Percentiles rank a stretch among this genome's conserved stretches.
Conservation (phyloP, 768 basidiomycete species). For the Mrakia frigida region DNA sequence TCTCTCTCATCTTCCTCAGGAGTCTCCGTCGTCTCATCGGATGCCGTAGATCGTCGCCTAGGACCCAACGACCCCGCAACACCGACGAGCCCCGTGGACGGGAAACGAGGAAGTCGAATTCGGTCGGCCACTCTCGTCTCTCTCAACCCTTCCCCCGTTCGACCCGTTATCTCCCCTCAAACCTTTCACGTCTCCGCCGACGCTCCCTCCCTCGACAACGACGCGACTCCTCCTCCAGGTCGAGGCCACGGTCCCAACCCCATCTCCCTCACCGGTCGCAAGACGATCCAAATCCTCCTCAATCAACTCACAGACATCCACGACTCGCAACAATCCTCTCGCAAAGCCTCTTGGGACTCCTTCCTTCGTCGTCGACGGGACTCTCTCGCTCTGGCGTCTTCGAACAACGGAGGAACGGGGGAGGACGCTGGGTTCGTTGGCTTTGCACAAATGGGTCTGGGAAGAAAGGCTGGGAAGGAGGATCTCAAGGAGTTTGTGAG, state of each 20-base stretch:
- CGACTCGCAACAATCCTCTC: constrained; percentile 65
- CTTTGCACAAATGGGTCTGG: constrained; percentile 76
- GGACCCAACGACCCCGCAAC: not conserved
- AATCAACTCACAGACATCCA: constrained; percentile 74
- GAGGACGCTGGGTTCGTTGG: constrained; percentile 78
- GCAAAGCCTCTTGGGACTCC: constrained; percentile 77
- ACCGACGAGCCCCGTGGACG: not conserved
- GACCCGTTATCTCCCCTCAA: constrained; percentile 17
- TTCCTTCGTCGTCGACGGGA: constrained; percentile 56
- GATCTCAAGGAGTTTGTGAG: constrained; percentile 73
- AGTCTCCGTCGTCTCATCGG: constrained; percentile 26
- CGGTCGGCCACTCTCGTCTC: constrained; percentile 28
- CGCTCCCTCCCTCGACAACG: constrained; percentile 14
- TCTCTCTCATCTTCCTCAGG: constrained; percentile 20
- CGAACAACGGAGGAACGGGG: constrained; percentile 28
- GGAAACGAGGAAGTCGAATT: constrained; percentile 9
- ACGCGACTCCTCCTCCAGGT: not conserved
- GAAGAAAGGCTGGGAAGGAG: constrained; percentile 56
- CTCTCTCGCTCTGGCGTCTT: constrained; percentile 50
- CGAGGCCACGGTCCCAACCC: not conserved
- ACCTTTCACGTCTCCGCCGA: constrained; percentile 25
- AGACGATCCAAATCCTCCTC: constrained; percentile 67
- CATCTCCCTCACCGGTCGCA: constrained; percentile 35
- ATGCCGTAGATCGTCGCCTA: not conserved
- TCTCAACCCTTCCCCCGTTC: constrained; percentile 31